phyloP scores from a whole-genome alignment of 2,329 filamentous ascomycete species.

The Aspergillus niger region DNA sequence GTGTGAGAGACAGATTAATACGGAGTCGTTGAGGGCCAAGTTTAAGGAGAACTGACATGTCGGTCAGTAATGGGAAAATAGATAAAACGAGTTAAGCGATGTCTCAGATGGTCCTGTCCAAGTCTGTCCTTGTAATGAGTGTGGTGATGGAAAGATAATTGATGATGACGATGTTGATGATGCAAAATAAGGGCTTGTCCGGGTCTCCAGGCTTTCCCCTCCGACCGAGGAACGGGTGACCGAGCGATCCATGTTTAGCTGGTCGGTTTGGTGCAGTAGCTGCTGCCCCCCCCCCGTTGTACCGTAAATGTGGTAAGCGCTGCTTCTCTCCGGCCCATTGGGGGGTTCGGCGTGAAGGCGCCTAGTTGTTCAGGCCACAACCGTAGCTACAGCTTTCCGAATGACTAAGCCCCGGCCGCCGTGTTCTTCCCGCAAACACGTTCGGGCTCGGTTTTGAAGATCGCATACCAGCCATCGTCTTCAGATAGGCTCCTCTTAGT shows the following conservation, averaged over 20 bases:
- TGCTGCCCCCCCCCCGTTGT: background rate
- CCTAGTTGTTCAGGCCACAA: too few relatives aligned
- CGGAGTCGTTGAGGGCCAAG: background rate
- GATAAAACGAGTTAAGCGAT: background rate
- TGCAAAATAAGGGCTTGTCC: constrained; percentile 16
- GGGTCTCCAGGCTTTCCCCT: background rate
- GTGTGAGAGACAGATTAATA: constrained; percentile 18
- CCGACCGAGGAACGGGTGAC: constrained; percentile 16
- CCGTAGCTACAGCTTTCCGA: background rate
- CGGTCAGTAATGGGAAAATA: background rate
- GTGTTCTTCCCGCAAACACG: constrained; percentile 7
- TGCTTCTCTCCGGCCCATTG: constrained; percentile 2
- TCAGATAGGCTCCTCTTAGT: background rate
- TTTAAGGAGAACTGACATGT: background rate
- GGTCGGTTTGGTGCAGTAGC: constrained; percentile 8
- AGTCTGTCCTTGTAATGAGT: background rate
- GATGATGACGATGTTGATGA: constrained; percentile 19
- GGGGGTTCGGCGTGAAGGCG: too few relatives aligned
- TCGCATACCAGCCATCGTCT: background rate
- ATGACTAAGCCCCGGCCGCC: constrained; percentile 7
- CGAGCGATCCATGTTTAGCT: constrained; percentile 12
- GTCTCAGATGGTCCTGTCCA: background rate
- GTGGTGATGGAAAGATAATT: background rate
- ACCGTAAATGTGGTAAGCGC: constrained; percentile 2
- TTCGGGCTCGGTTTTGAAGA: background rate